Evolutionary conservation across 2,329 filamentous ascomycete genomes (phyloP), one percentile per base, ranked within the genome.

Genomic region (Botrytis sinoallii): DNA sequence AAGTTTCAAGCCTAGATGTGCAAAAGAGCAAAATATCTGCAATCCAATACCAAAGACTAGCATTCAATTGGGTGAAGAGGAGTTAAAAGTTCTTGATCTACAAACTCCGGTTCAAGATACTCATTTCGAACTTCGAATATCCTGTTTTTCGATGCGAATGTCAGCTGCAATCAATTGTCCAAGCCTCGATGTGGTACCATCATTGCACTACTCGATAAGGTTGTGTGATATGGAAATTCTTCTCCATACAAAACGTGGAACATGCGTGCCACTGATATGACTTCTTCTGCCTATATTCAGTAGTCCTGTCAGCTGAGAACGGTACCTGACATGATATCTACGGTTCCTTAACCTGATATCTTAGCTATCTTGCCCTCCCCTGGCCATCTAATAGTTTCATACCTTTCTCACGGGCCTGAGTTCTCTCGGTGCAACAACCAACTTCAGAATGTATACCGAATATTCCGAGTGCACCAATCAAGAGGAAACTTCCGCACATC

Each of bases 241-340:
- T 25, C 40, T 55, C 44, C 32, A 20, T 38, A 61, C 20, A 59
- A 69, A 69, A 59, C 67, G 48, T 70, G 52, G n/a, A 70, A 60
- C 55, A 70, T 60, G 52, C 38, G 46, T 68, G 65, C 35, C 29
- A 55, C 40, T 68, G 35, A 48, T 42, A 70, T 61, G 40, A 70
- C n/a, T 60, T 70, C 42, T 38, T 60, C 29, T 46, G 55, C 57
- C 55, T 63, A 52, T 25, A 42, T 35, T 52, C 59, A 46, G 42
- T 48, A 52, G 69, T 32, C 38, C 70, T 38, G 61, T 67, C 70
- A 67, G 70, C 66, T 72, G 70, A 42, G 63, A 38, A 20, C 29
- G 61, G 70, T 72, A 72, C 60, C 70, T 72, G 70, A 46, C 70
- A 72, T 66, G 48, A 35, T 18, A 29, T 9, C n/a, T 29, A 57